These are phyloP conservation scores for Rhodocollybia butyracea DNA, from an alignment of 768 basidiomycete genomes.

Conservation along the genomic window DNA sequence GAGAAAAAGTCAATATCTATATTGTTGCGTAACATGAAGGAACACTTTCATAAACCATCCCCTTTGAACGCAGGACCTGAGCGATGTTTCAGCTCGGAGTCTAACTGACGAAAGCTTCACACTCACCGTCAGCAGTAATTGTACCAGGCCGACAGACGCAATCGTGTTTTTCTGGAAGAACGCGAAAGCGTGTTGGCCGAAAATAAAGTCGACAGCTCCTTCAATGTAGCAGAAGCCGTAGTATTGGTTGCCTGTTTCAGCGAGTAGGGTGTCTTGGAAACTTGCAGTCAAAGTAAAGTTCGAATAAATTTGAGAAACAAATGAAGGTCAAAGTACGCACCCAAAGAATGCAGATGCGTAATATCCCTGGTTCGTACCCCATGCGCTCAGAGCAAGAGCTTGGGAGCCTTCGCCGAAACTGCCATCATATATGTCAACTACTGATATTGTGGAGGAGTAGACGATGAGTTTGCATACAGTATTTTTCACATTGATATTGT, in stretches of 20 bases:
- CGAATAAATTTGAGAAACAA: no score
- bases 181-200: constrained; percentile 12
- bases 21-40: not conserved
- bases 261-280: constrained; percentile 20
- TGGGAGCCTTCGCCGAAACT: constrained; percentile 22
- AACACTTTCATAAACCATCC: constrained; percentile 17
- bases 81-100: no score
- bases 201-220: no score
- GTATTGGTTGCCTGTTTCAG: constrained; percentile 12
- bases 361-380: constrained; percentile 7
- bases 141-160: constrained; percentile 16
- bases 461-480: no score
- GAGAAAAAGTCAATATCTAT: not conserved
- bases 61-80: constrained; percentile 13
- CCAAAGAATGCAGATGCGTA: constrained; percentile 21
- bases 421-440: no score
- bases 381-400: constrained; percentile 22
- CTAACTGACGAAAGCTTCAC: no score
- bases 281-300: not conserved
- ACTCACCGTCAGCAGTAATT: constrained; percentile 20
- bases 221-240: no score
- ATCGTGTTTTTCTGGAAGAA: constrained; percentile 18
- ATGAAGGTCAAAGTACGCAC: constrained; percentile 1
- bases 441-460: no score
- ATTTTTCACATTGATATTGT: no score